These are phyloP conservation scores for Talaromyces proteolyticus DNA, from an alignment of 495 filamentous ascomycete genomes.

Conservation along the genomic window DNA sequence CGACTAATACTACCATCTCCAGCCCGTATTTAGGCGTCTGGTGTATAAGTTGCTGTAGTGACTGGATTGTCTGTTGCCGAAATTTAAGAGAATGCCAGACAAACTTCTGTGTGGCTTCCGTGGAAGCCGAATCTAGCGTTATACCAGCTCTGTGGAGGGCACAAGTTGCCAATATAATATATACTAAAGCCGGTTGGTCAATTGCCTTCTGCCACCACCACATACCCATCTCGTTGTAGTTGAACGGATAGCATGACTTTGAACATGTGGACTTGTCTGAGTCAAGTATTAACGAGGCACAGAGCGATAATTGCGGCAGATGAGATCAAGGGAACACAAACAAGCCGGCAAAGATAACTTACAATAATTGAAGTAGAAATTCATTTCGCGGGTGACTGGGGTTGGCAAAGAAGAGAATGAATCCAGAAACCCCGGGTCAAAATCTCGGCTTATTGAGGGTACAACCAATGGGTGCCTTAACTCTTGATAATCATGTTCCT, in stretches of 20 bases:
- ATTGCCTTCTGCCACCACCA: not conserved
- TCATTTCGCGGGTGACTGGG: not conserved
- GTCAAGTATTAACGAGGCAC: too few species aligned
- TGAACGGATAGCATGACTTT: not conserved
- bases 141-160: not conserved
- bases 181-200: not conserved
- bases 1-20: not conserved
- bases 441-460: not conserved
- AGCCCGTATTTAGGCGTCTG: not conserved
- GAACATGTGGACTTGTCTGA: not conserved
- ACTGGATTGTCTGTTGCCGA: not conserved
- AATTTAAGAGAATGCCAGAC: not conserved
- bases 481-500: not conserved
- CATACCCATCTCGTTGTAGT: not conserved
- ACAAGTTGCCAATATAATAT: not conserved
- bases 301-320: too few species aligned
- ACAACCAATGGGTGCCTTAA: not conserved
- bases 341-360: not conserved
- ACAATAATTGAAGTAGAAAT: not conserved
- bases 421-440: not conserved
- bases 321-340: not conserved
- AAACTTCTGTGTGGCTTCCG: not conserved
- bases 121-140: not conserved
- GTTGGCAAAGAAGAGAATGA: not conserved
- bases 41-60: not conserved